Evolutionary conservation across 2,329 filamentous ascomycete genomes (phyloP).

Genomic region (Trichoderma guizhouense): DNA sequence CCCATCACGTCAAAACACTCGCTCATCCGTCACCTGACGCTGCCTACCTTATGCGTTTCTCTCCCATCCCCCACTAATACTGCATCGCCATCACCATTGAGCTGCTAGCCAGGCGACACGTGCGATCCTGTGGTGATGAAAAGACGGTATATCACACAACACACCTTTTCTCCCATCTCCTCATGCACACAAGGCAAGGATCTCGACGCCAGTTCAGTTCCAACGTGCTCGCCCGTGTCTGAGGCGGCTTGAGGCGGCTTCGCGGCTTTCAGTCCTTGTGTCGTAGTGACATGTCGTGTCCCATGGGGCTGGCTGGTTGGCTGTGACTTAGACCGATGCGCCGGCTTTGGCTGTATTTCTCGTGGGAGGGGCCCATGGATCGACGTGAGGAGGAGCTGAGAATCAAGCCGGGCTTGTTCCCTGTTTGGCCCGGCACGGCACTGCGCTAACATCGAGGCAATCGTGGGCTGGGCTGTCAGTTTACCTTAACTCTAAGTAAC

Average conservation of each 20-base stretch:
- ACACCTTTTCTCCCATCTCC: neutral
- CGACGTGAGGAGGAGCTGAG: neutral
- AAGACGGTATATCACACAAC: neutral
- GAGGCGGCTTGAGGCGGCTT: neutral
- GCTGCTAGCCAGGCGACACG: neutral
- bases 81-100: neutral
- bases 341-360: neutral
- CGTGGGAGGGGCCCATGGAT: neutral
- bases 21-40: slow-evolving; percentile 7
- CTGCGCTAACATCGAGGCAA: neutral
- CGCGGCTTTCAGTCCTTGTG: neutral
- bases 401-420: neutral
- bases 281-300: neutral
- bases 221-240: neutral
- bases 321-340: neutral
- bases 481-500: neutral
- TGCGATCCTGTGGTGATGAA: neutral
- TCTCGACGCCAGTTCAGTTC: neutral
- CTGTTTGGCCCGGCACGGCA: neutral
- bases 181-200: neutral
- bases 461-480: neutral
- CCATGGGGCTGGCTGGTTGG: neutral
- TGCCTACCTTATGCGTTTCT: neutral
- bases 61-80: too few species aligned
- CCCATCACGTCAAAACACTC: neutral